Evolutionary conservation across 2,329 filamentous ascomycete species (phyloP).

Genomic region (Aspergillus pseudoterreus): DNA sequence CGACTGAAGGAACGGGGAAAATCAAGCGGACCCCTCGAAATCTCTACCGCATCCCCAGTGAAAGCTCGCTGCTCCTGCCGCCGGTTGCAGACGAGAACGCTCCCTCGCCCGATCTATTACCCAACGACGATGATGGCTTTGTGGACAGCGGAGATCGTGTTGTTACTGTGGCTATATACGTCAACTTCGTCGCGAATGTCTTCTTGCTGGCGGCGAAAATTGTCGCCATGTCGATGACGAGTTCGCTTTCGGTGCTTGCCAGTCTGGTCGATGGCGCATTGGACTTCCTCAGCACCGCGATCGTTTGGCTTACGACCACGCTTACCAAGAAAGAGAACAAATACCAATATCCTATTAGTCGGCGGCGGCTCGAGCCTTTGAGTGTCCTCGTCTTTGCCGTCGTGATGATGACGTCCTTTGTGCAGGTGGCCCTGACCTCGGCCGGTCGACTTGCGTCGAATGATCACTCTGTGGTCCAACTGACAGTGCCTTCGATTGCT

Average conservation of each 20-base stretch:
- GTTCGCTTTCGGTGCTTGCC: constrained; percentile 61
- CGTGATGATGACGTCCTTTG: constrained; percentile 63
- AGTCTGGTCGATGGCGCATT: constrained; percentile 65
- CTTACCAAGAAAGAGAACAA: constrained; percentile 58
- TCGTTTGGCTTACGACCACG: constrained; percentile 59
- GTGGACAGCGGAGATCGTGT: constrained; percentile 70
- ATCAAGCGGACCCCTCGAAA: constrained; percentile 79
- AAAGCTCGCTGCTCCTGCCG: constrained; percentile 25
- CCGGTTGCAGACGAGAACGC: constrained; percentile 57
- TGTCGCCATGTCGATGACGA: constrained; percentile 70
- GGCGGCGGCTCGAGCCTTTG: constrained; percentile 61
- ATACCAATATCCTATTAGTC: constrained; percentile 61
- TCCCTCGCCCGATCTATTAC: constrained; percentile 47
- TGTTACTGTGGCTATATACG: constrained; percentile 81
- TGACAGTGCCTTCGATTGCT: constrained; percentile 66
- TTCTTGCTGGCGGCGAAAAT: constrained; percentile 73
- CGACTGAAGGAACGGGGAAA: constrained; percentile 18
- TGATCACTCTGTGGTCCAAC: constrained; percentile 64
- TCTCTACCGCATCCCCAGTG: constrained; percentile 65
- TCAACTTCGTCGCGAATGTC: constrained; percentile 77
- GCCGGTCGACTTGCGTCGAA: constrained; percentile 56
- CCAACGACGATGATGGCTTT: constrained; percentile 35
- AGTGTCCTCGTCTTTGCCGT: constrained; percentile 65
- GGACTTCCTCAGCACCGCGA: constrained; percentile 61
- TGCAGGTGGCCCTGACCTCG: constrained; percentile 60